Evolutionary conservation across 2,329 filamentous ascomycete genomes (phyloP).

Genomic region (Rhexocercosporidium sp.): DNA sequence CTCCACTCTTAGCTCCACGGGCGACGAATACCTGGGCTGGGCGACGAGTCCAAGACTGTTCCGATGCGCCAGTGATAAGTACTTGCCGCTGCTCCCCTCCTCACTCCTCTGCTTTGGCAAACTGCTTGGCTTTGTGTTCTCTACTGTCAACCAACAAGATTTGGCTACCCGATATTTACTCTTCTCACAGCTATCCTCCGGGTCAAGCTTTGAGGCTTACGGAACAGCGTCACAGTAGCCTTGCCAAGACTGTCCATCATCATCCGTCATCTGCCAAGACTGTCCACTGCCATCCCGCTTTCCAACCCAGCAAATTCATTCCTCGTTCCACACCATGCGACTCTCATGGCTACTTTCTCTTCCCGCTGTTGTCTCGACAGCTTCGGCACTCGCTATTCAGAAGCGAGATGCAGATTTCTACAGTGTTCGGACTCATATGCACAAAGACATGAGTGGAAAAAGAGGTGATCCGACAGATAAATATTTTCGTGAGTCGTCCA

Average conservation of each 20-base stretch:
- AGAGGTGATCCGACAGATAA: conserved; percentile 41
- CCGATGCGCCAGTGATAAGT: conserved; percentile 5
- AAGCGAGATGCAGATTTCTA: conserved; percentile 41
- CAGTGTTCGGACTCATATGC: conserved; percentile 37
- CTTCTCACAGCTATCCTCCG: too few relatives aligned
- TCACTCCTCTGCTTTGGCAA: conserved; percentile 1
- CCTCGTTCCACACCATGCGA: conserved; percentile 34
- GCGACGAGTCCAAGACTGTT: conserved; percentile 5
- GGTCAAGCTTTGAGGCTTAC: neutral
- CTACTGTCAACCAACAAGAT: neutral
- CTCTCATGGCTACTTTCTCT: conserved; percentile 36
- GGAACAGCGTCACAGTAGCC: neutral
- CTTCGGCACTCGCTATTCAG: conserved; percentile 37
- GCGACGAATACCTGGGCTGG: conserved; percentile 2
- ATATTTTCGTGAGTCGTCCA: conserved; percentile 45
- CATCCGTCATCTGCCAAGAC: neutral
- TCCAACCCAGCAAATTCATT: neutral
- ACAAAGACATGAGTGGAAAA: conserved; percentile 42
- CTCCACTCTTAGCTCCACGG: conserved; percentile 7
- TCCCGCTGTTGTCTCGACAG: conserved; percentile 29
- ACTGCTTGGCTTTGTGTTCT: neutral
- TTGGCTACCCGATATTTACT: neutral
- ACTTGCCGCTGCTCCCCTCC: neutral
- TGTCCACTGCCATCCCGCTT: neutral
- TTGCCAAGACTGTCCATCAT: neutral